phyloP scores from a whole-genome alignment of 306 rosid species.

The Sesbania bispinosa region DNA sequence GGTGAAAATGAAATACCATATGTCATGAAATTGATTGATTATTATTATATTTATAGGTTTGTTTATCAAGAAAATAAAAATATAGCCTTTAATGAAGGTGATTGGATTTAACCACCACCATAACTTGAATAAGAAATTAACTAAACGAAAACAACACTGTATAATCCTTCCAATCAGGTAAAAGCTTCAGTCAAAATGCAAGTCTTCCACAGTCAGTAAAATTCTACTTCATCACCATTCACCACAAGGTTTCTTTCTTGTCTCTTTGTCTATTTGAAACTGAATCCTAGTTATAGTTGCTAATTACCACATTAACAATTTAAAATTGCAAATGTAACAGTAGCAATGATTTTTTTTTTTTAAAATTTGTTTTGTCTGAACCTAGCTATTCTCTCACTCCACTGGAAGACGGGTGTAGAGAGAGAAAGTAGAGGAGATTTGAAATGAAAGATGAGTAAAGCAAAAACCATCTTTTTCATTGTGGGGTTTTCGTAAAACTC shows the following conservation, averaged over 20 bases:
- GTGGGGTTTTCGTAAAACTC: slow-evolving; percentile 66
- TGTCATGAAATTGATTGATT: background rate
- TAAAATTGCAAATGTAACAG: slow-evolving; percentile 18
- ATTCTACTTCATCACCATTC: background rate
- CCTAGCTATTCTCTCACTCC: slow-evolving; percentile 3
- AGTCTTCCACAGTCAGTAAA: slow-evolving; percentile 14
- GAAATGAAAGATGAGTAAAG: slow-evolving; percentile 60
- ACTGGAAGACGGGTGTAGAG: slow-evolving; percentile 49
- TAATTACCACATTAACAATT: slow-evolving; percentile 7
- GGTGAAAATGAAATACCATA: background rate
- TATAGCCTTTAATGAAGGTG: background rate
- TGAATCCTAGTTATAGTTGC: slow-evolving; percentile 16
- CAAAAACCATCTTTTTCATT: slow-evolving; percentile 67
- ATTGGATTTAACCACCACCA: background rate
- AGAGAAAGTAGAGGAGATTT: slow-evolving; percentile 54
- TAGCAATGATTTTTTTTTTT: background rate
- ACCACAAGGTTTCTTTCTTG: background rate
- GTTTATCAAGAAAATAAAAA: slow-evolving; percentile 18
- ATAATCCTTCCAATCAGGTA: background rate
- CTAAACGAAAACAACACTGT: background rate
- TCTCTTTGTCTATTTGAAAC: slow-evolving; percentile 7
- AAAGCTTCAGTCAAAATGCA: slow-evolving; percentile 16
- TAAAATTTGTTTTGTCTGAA: slow-evolving; percentile 34
- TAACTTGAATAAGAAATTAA: background rate
- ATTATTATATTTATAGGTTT: background rate